A percentile compares a stretch with the other conserved stretches of the same genome.
Conservation (phyloP, 225 moss, liverwort and hornwort species). For the Polytrichum formosum region DNA sequence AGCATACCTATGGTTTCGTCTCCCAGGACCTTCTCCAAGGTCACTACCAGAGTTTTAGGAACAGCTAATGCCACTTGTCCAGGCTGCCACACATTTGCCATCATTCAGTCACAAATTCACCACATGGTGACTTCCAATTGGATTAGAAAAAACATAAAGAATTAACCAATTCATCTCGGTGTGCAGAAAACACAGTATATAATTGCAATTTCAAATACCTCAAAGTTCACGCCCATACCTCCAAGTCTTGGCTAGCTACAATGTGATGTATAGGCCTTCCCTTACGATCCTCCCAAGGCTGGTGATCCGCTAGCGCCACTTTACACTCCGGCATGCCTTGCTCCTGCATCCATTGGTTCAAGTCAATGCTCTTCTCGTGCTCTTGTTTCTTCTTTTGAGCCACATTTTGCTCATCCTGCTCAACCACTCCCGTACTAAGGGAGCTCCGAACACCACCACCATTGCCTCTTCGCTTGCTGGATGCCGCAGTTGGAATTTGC, state of each 20-base stretch:
- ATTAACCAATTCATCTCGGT: background rate
- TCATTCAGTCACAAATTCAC: too few relatives aligned
- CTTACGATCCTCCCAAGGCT: conserved; percentile 50
- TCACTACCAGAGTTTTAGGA: conserved; percentile 86
- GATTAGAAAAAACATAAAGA: background rate
- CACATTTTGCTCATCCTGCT: conserved; percentile 63
- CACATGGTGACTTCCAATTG: background rate
- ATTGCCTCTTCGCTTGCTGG: conserved; percentile 21
- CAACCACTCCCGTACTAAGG: conserved; percentile 57
- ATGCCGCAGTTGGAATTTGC: conserved; percentile 19
- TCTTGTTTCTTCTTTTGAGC: conserved; percentile 61
- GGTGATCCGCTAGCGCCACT: conserved; percentile 67
- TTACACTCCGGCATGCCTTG: conserved; percentile 82
- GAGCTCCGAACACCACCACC: conserved; percentile 37
- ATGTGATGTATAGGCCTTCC: conserved; percentile 88
- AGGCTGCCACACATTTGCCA: conserved; percentile 46
- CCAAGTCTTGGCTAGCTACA: conserved; percentile 86
- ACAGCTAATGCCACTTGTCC: conserved; percentile 91
- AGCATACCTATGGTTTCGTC: conserved; percentile 91
- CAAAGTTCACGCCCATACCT: conserved; percentile 39
- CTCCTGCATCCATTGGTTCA: conserved; percentile 99
- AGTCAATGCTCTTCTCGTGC: conserved; percentile 72
- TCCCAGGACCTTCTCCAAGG: conserved; percentile 92
- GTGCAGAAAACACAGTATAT: background rate
- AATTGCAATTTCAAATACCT: conserved; percentile 3